Conservation (phyloP, 139 green algal species). For the Desmodesmus armatus region DNA sequence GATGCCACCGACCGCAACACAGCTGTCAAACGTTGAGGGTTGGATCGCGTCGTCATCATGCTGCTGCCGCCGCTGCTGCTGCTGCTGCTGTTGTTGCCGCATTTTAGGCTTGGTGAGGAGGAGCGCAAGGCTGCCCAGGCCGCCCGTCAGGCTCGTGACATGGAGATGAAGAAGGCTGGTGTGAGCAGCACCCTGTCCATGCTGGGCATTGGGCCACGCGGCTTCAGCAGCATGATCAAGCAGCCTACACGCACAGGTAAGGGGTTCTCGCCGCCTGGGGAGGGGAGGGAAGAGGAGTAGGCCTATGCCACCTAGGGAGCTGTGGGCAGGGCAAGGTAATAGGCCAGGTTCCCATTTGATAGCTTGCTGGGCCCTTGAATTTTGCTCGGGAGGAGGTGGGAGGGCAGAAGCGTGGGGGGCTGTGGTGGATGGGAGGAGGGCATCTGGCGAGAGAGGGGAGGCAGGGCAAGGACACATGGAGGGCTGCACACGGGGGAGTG, state of each 20-base stretch:
- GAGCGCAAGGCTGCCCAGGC: slow-evolving; percentile 11
- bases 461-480: no score
- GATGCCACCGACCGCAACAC: no score
- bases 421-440: no score
- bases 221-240: slow-evolving; percentile 5
- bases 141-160: neutral
- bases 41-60: no score
- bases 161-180: slow-evolving; percentile 18
- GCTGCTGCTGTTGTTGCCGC: neutral
- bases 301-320: neutral
- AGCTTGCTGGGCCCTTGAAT: neutral
- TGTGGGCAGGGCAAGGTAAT: slow-evolving; percentile 2
- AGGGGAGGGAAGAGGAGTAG: neutral
- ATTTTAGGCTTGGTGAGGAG: slow-evolving; percentile 33
- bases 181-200: slow-evolving; percentile 23
- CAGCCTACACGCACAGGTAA: neutral
- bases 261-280: neutral
- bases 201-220: slow-evolving; percentile 30
- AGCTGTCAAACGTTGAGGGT: no score
- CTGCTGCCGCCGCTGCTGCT: no score
- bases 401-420: no score
- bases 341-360: neutral
- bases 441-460: no score
- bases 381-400: no score
- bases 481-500: no score